Evolutionary conservation across 495 filamentous ascomycete species (phyloP), one percentile per base, ranked within the genome.

Genomic region (Hyaloscypha variabilis): DNA sequence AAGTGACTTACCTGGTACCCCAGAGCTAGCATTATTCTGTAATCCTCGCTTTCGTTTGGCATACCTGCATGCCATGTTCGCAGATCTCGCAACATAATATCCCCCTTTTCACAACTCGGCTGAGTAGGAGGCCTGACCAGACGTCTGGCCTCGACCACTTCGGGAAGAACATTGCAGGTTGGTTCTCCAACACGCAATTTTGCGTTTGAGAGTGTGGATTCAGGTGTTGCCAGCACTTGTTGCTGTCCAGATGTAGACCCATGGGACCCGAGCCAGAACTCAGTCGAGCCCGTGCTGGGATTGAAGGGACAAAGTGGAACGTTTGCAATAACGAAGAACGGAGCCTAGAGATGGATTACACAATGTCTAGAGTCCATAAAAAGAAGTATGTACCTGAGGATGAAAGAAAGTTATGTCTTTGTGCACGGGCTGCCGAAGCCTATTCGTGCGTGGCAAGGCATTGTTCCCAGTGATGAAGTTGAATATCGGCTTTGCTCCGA

Each of bases 241-340:
- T 77, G 66, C 39, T 65, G 39, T 21, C 65, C 64, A 6, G 72
- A 67, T 4, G 74, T 78, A 21, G 71, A 69, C 0, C 67, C 57
- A 64, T 82, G 77, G 29, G 73, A 77, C 5, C 79, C 79, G 14
- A 76, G 71, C 78, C 78, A 82, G 46, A 82, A 74, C 68, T 81
- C 79, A 11, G 79, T 80, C 3, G 76, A 73, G 2, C 79, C 78
- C 60, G 77, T 81, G 23, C 66, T 72, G 1, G 71, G 70, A 26
- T 68, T 64, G 63, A 74, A 72, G 36, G 59, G 39, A 31, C 70
- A 69, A 10, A 75, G 67, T 1, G 67, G 68, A 25, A 71, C 53
- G 49, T 75, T 75, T 56, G 70, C 66, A 26, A 72, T 73, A 3
- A 75, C 67, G 46, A 62, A 73, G 67, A 74, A 74, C 2, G 73